These are phyloP conservation scores for Botrytis hyacinthi DNA, from an alignment of 2,329 filamentous ascomycete species.

Conservation along the genomic window DNA sequence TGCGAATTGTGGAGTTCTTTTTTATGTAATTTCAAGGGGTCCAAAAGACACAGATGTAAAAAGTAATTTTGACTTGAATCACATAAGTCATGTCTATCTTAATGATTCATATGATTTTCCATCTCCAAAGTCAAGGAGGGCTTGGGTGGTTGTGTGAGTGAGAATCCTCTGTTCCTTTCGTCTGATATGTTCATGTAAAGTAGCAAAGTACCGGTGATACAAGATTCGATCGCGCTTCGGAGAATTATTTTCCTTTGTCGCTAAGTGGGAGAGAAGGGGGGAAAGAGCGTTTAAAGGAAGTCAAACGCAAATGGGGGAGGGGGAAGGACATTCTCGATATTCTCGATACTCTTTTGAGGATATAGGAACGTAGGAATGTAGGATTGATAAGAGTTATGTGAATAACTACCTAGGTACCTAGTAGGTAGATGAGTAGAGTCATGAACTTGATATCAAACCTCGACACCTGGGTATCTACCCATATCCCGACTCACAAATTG, in stretches of 20 bases:
- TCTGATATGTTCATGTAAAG: background rate
- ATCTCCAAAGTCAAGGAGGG: background rate
- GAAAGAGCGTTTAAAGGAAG: background rate
- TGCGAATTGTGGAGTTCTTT: slow-evolving; percentile 7
- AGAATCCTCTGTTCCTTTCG: background rate
- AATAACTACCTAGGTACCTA: background rate
- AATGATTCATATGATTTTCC: background rate
- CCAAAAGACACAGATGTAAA: background rate
- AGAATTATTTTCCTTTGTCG: slow-evolving; percentile 4
- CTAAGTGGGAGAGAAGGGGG: background rate
- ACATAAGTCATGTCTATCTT: slow-evolving; percentile 6
- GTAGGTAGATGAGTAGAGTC: background rate
- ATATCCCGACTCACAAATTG: background rate
- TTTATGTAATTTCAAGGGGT: background rate
- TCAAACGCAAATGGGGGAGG: background rate
- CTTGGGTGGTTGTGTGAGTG: background rate
- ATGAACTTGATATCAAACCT: background rate
- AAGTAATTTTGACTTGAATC: slow-evolving; percentile 5
- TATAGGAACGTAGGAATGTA: background rate
- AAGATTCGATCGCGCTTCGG: slow-evolving; percentile 4
- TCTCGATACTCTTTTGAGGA: background rate
- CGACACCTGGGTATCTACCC: background rate
- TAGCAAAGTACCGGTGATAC: background rate
- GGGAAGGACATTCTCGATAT: background rate
- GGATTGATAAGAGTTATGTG: background rate